Percentiles rank a stretch among this genome's conserved stretches.
Conservation (phyloP, 352 stramenopile genomes). For the Phytopythium delawarense region DNA sequence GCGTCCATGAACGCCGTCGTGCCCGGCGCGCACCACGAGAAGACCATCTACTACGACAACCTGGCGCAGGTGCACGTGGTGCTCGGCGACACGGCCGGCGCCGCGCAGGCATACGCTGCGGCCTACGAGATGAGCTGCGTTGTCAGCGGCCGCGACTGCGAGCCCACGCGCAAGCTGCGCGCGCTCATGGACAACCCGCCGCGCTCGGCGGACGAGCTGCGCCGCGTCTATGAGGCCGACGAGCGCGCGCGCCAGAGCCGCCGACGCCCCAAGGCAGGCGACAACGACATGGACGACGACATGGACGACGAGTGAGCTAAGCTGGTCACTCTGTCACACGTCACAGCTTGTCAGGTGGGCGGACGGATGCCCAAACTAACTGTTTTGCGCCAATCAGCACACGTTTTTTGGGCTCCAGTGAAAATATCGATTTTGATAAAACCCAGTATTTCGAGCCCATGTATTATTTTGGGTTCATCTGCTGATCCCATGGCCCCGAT, state of each 20-base stretch:
- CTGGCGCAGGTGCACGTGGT: conserved; percentile 69
- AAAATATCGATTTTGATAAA: not conserved
- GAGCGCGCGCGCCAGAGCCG: conserved; percentile 12
- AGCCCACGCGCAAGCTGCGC: conserved; percentile 57
- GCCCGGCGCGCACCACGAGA: conserved; percentile 65
- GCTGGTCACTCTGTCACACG: not conserved
- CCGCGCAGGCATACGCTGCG: conserved; percentile 43
- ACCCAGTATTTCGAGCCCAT: not conserved
- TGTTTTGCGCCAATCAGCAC: too few relatives aligned
- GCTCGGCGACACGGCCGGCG: conserved; percentile 44
- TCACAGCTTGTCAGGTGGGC: not conserved
- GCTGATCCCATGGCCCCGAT: too few relatives aligned
- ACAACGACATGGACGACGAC: conserved; percentile 24
- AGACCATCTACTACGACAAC: conserved; percentile 86
- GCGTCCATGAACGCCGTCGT: conserved; percentile 66
- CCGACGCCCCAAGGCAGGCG: conserved; percentile 17
- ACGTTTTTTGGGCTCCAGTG: too few relatives aligned
- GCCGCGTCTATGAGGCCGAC: conserved; percentile 48
- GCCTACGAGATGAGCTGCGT: conserved; percentile 58
- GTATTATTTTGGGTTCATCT: too few relatives aligned
- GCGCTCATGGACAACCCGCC: conserved; percentile 62
- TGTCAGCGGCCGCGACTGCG: conserved; percentile 54
- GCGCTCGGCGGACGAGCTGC: conserved; percentile 51
- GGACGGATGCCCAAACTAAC: too few relatives aligned
- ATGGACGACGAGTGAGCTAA: not conserved